Evolutionary conservation across 352 stramenopile species (phyloP).

Genomic region (Globisporangium splendens): DNA sequence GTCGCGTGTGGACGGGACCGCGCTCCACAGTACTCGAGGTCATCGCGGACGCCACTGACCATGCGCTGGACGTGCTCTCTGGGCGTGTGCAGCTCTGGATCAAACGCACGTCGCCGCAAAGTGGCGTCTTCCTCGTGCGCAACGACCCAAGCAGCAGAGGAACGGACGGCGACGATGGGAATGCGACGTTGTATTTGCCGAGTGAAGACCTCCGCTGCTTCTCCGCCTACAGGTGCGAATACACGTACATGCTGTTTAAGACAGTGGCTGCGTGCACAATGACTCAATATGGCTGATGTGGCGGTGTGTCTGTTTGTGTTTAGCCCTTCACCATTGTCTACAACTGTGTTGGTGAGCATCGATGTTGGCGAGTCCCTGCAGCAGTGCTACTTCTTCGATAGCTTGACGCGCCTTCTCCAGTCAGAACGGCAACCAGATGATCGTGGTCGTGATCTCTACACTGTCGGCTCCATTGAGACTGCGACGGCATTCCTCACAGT

Average conservation of each 20-base stretch:
- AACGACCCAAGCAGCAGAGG: not conserved
- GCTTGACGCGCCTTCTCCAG: constrained; percentile 9
- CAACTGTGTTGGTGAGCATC: constrained; percentile 44
- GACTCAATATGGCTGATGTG: not conserved
- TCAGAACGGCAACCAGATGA: too few species aligned
- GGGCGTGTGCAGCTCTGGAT: constrained; percentile 8
- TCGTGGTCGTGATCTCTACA: too few species aligned
- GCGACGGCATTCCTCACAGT: constrained; percentile 32
- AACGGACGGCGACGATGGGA: constrained; percentile 3
- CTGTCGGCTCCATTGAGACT: constrained; percentile 1
- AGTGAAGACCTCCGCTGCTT: constrained; percentile 27
- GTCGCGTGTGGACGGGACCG: constrained; percentile 43
- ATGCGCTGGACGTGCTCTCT: constrained; percentile 21
- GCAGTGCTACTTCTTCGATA: constrained; percentile 56
- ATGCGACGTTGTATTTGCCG: constrained; percentile 27
- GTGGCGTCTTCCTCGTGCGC: constrained; percentile 9
- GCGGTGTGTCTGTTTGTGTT: not conserved
- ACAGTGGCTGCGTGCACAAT: too few species aligned
- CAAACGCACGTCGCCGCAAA: not conserved
- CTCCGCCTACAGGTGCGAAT: constrained; percentile 50
- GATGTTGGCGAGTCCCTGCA: constrained; percentile 31
- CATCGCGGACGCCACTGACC: constrained; percentile 26
- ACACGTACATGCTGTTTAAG: not conserved
- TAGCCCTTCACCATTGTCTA: constrained; percentile 56
- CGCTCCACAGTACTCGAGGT: constrained; percentile 19